Conservation (phyloP, 2,329 filamentous ascomycete species). For the Fusarium succisae region DNA sequence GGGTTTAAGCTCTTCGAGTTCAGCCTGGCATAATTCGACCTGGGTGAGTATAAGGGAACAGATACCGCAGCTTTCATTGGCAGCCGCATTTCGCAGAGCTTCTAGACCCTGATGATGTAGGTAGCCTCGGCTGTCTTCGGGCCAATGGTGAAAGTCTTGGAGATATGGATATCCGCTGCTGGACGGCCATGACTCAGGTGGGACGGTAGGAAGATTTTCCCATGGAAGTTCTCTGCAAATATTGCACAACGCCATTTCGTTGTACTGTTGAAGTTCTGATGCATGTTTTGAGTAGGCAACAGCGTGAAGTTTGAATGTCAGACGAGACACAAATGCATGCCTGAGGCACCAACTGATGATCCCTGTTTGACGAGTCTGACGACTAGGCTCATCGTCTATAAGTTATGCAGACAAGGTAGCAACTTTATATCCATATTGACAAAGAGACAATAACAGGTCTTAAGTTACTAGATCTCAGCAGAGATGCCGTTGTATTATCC, state of each 20-base stretch:
- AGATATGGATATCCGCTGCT: not conserved
- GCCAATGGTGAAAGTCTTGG: not conserved
- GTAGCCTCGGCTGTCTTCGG: not conserved
- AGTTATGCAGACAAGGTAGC: too few relatives aligned
- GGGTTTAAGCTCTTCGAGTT: not conserved
- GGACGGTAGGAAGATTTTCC: not conserved
- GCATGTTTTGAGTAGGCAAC: not conserved
- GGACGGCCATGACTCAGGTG: accelerated
- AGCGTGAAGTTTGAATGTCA: not conserved
- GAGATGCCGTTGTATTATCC: accelerated
- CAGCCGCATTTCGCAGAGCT: not conserved
- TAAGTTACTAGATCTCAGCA: accelerated
- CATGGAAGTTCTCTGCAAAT: not conserved
- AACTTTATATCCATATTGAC: accelerated
- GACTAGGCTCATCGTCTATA: accelerated
- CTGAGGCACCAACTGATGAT: not conserved
- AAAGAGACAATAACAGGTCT: accelerated
- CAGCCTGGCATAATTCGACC: not conserved
- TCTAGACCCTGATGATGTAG: not conserved
- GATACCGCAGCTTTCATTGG: not conserved
- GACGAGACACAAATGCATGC: not conserved
- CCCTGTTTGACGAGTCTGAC: accelerated
- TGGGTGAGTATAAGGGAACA: not conserved
- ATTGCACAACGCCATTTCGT: not conserved
- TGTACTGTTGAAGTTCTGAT: not conserved